phyloP scores from a whole-genome alignment of 129 eudicot genomes.

The Smallanthus sonchifolius region DNA sequence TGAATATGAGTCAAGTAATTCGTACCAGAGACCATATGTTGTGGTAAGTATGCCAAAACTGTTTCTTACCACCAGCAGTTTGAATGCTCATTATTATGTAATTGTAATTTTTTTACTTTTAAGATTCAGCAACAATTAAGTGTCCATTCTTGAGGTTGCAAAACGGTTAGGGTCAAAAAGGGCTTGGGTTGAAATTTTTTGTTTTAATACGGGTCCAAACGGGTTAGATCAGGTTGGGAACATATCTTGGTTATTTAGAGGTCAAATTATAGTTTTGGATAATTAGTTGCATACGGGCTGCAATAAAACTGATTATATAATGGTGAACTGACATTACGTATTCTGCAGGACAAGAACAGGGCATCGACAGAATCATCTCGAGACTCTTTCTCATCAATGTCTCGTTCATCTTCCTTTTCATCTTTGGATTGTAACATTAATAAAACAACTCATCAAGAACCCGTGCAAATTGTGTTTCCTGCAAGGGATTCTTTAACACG shows the following conservation, averaged over 20 bases:
- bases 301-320: no score
- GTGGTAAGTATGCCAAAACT: slow-evolving; percentile 33
- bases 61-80: background rate
- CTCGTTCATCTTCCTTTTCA: slow-evolving; percentile 90
- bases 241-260: no score
- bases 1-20: slow-evolving; percentile 44
- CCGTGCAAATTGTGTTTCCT: slow-evolving; percentile 59
- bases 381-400: slow-evolving; percentile 85
- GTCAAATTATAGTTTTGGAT: no score
- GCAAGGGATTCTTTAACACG: slow-evolving; percentile 49
- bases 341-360: slow-evolving; percentile 57
- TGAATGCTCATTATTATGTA: background rate
- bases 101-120: no score
- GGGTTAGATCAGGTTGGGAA: background rate
- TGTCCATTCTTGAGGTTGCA: background rate
- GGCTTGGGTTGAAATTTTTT: background rate
- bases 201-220: background rate
- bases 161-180: background rate
- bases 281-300: no score
- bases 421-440: slow-evolving; percentile 56
- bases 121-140: background rate
- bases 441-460: slow-evolving; percentile 56
- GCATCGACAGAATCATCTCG: slow-evolving; percentile 78
- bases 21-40: slow-evolving; percentile 36
- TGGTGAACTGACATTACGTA: no score